phyloP scores from a whole-genome alignment of 768 basidiomycete species.

The Chalciporus pseudorubinellus region DNA sequence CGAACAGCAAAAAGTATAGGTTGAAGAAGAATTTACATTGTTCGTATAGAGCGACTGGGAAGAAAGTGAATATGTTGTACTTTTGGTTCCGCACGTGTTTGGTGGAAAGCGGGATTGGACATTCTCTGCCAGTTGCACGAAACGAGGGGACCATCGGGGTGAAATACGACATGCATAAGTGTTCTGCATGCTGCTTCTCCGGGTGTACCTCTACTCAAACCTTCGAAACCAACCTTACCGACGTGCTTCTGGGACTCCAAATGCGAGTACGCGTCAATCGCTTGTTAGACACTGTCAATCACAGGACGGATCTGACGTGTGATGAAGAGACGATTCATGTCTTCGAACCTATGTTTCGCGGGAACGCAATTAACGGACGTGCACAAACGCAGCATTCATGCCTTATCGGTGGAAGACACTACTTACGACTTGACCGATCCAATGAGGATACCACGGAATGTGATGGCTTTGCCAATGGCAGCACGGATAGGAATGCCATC shows the following conservation, averaged over 20 bases:
- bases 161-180: too few relatives aligned
- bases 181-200: background rate
- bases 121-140: slow-evolving; percentile 54
- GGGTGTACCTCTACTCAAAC: slow-evolving; percentile 4
- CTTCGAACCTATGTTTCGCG: slow-evolving; percentile 41
- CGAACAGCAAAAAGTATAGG: slow-evolving; percentile 95
- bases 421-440: slow-evolving; percentile 59
- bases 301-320: slow-evolving; percentile 48
- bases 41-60: slow-evolving; percentile 96
- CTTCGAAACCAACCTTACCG: slow-evolving; percentile 52
- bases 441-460: slow-evolving; percentile 51
- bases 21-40: slow-evolving; percentile 99
- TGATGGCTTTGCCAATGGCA: slow-evolving; percentile 40
- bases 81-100: slow-evolving; percentile 96
- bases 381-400: background rate
- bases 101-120: slow-evolving; percentile 70
- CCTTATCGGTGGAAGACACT: background rate
- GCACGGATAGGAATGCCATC: slow-evolving; percentile 31
- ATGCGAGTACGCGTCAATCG: slow-evolving; percentile 50
- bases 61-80: slow-evolving; percentile 95
- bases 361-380: background rate
- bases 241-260: slow-evolving; percentile 55
- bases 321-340: slow-evolving; percentile 49
- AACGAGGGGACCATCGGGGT: too few relatives aligned
- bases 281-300: slow-evolving; percentile 56